Evolutionary conservation across 352 stramenopile genomes (phyloP).

Genomic region (Albugo laibachii): DNA sequence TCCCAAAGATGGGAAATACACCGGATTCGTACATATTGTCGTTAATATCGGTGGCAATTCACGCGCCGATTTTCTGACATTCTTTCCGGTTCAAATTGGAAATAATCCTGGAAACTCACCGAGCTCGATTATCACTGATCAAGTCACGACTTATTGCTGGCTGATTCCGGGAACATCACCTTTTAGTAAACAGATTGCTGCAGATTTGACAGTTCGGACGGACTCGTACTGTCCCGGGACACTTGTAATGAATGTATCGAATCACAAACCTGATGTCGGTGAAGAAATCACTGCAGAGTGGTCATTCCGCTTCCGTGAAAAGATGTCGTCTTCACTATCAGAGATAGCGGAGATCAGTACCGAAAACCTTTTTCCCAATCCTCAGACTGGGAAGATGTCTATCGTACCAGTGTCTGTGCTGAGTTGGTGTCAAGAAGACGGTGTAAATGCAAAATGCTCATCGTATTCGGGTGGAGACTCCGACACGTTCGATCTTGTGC

Average conservation of each 20-base stretch:
- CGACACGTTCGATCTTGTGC: constrained; percentile 28
- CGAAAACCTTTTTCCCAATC: constrained; percentile 25
- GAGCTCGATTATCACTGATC: not conserved
- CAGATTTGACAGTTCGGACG: constrained; percentile 36
- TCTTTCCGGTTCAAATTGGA: constrained; percentile 57
- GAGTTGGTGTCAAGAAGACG: constrained; percentile 33
- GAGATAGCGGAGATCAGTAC: constrained; percentile 47
- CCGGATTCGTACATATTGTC: constrained; percentile 45
- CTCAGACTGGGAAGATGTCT: constrained; percentile 28
- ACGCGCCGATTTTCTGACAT: constrained; percentile 54
- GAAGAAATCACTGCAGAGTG: constrained; percentile 37
- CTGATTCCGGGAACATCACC: constrained; percentile 22
- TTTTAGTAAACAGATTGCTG: constrained; percentile 28
- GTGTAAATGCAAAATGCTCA: constrained; percentile 31
- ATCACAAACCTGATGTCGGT: constrained; percentile 19
- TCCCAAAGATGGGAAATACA: constrained; percentile 60
- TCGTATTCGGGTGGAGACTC: constrained; percentile 37
- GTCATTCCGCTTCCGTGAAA: constrained; percentile 33
- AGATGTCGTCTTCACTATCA: constrained; percentile 21
- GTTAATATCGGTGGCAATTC: constrained; percentile 41
- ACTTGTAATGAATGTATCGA: constrained; percentile 40
- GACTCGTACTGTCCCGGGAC: constrained; percentile 33
- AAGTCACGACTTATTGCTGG: constrained; percentile 52
- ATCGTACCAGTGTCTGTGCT: constrained; percentile 50
- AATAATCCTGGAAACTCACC: constrained; percentile 31